Conservation (phyloP, 1,284 basidiomycete species). For the Amylostereum chailletii region DNA sequence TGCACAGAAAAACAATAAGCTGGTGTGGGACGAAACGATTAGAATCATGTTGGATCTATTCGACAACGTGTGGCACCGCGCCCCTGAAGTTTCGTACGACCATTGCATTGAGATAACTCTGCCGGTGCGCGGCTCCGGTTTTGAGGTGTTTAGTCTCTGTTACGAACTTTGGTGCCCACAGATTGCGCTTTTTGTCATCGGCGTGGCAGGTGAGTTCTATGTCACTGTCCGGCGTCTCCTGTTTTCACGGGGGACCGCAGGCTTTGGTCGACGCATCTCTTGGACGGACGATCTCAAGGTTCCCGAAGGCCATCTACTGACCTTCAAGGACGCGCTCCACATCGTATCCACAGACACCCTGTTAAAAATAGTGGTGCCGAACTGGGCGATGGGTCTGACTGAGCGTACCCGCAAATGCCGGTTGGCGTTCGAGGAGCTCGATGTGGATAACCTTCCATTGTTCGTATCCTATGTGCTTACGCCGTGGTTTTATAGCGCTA, state of each 20-base stretch:
- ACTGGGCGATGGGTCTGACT: constrained; percentile 29
- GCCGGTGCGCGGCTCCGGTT: constrained; percentile 26
- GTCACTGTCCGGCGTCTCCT: background rate
- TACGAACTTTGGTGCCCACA: constrained; percentile 13
- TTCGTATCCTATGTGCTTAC: background rate
- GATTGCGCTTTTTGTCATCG: constrained; percentile 50
- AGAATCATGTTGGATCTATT: constrained; percentile 28
- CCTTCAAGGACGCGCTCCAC: constrained; percentile 31
- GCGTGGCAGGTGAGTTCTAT: constrained; percentile 33
- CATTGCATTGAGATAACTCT: constrained; percentile 33
- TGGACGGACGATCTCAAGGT: constrained; percentile 11
- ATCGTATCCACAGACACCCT: constrained; percentile 33
- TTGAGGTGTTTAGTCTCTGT: background rate
- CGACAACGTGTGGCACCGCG: constrained; percentile 25
- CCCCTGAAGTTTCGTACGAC: constrained; percentile 21
- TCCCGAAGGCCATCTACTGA: constrained; percentile 10
- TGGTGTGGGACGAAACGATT: constrained; percentile 50
- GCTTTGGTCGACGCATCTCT: constrained; percentile 34
- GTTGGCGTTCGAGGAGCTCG: constrained; percentile 33
- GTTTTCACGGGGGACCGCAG: constrained; percentile 14
- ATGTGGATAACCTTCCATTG: constrained; percentile 21
- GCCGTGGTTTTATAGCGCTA: constrained; percentile 25
- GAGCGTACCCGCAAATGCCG: constrained; percentile 21
- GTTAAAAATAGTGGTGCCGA: constrained; percentile 30
- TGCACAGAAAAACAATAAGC: constrained; percentile 33